phyloP scores from a whole-genome alignment of 1,284 basidiomycete genomes.

The Rhodotorula sp. region DNA sequence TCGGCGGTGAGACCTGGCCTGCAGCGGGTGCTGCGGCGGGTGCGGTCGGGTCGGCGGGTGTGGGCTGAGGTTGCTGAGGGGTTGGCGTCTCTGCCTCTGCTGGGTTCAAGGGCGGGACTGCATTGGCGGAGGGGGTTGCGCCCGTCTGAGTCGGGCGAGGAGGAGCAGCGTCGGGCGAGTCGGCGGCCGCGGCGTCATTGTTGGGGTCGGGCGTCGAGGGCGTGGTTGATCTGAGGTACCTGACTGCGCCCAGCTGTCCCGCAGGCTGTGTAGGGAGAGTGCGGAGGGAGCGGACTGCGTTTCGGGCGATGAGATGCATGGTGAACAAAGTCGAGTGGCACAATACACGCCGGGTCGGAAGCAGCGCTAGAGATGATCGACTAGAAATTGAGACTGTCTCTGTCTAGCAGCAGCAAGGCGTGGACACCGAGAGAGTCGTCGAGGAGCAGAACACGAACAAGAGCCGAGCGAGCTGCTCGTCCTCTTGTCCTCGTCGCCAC shows the following conservation, averaged over 20 bases:
- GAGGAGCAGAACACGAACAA: too few species aligned
- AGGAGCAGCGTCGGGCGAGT: not conserved
- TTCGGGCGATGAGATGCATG: slow-evolving; percentile 12
- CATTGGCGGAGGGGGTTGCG: slow-evolving; percentile 10
- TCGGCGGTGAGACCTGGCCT: slow-evolving; percentile 9
- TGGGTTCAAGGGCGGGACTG: slow-evolving; percentile 16
- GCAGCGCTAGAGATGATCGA: too few species aligned
- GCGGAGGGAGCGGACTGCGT: slow-evolving; percentile 2
- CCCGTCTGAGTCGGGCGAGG: slow-evolving; percentile 21
- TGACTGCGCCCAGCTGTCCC: not conserved
- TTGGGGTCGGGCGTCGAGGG: not conserved
- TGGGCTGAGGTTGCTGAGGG: not conserved
- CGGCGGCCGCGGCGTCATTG: not conserved
- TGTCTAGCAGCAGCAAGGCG: too few species aligned
- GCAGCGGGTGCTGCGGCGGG: not conserved
- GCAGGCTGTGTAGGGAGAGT: too few species aligned
- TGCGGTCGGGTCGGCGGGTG: slow-evolving; percentile 9
- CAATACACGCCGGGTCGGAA: too few species aligned
- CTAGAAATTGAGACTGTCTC: too few species aligned
- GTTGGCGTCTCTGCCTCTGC: not conserved
- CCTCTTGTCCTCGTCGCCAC: not conserved
- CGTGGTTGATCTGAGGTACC: slow-evolving; percentile 20
- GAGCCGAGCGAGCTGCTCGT: too few species aligned
- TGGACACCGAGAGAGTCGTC: too few species aligned
- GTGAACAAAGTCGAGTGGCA: not conserved